Evolutionary conservation across 805 yeast species (phyloP).

Genomic region (Phaffomyces opuntiae): DNA sequence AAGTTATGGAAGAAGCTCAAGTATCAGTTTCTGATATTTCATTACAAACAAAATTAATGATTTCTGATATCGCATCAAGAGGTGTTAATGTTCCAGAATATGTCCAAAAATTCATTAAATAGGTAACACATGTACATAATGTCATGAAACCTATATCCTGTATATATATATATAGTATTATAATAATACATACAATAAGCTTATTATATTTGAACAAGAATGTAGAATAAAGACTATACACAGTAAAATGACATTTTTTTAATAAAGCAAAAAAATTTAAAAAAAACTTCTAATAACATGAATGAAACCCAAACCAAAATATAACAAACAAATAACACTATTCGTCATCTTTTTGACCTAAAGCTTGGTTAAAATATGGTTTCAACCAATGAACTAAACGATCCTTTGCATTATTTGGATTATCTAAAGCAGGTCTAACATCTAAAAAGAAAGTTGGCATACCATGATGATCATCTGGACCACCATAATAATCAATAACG

Average conservation of each 20-base stretch:
- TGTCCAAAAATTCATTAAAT: constrained; percentile 1
- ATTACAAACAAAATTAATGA: constrained; percentile 2
- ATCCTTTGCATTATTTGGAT: constrained; percentile 53
- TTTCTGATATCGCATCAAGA: constrained; percentile 4
- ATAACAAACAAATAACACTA: neutral
- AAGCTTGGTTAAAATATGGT: constrained; percentile 63
- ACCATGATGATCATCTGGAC: constrained; percentile 85
- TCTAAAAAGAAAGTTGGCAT: constrained; percentile 89
- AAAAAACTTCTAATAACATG: neutral
- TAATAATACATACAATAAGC: neutral
- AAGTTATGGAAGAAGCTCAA: constrained; percentile 7
- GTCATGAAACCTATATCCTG: neutral
- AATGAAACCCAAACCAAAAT: neutral
- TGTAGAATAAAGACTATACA: neutral
- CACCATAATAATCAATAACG: constrained; percentile 94
- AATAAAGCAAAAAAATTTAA: too few species aligned
- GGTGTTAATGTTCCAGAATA: constrained; percentile 15
- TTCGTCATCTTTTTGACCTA: constrained; percentile 27
- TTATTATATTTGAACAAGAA: neutral
- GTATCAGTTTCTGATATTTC: constrained; percentile 2
- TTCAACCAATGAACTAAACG: constrained; percentile 61
- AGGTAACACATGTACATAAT: neutral
- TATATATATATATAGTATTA: neutral
- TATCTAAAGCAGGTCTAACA: constrained; percentile 92
- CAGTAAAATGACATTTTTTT: neutral